Evolutionary conservation across 371 early-diverging fungal species (phyloP).

Genomic region (Furculomyces boomerangus): DNA sequence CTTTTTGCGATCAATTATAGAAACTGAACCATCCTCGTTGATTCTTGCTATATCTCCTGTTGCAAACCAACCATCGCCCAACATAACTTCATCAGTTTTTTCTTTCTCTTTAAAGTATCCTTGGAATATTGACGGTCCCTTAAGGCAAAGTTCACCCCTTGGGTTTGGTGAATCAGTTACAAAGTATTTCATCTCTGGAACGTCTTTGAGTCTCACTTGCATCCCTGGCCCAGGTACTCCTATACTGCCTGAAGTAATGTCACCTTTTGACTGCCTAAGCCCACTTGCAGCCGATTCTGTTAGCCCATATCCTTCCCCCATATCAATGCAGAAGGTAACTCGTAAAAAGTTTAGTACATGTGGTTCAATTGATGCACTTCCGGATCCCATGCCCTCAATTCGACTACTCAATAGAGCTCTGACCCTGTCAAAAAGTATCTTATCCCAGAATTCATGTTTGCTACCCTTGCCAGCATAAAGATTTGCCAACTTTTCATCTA

Average conservation of each 20-base stretch:
- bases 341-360: constrained; percentile 78
- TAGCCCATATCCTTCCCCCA: constrained; percentile 92
- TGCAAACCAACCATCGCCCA: constrained; percentile 66
- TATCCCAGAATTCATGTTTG: constrained; percentile 73
- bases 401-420: constrained; percentile 75
- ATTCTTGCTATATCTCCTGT: constrained; percentile 94
- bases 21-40: constrained; percentile 44
- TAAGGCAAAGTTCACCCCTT: constrained; percentile 83
- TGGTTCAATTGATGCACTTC: constrained; percentile 73
- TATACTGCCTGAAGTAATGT: constrained; percentile 59
- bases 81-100: constrained; percentile 61
- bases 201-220: constrained; percentile 77
- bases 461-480: constrained; percentile 34
- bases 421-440: constrained; percentile 74
- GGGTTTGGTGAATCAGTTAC: constrained; percentile 68
- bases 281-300: constrained; percentile 71
- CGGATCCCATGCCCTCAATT: constrained; percentile 55
- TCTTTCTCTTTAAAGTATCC: constrained; percentile 73
- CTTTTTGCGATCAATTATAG: constrained; percentile 90
- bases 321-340: constrained; percentile 58
- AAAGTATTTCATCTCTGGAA: constrained; percentile 78
- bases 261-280: constrained; percentile 29
- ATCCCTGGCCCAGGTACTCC: constrained; percentile 56
- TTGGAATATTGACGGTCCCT: constrained; percentile 66
- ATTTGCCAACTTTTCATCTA: constrained; percentile 34